Evolutionary conservation across 2,329 filamentous ascomycete species (phyloP).

Genomic region (Monosporascus ibericus): DNA sequence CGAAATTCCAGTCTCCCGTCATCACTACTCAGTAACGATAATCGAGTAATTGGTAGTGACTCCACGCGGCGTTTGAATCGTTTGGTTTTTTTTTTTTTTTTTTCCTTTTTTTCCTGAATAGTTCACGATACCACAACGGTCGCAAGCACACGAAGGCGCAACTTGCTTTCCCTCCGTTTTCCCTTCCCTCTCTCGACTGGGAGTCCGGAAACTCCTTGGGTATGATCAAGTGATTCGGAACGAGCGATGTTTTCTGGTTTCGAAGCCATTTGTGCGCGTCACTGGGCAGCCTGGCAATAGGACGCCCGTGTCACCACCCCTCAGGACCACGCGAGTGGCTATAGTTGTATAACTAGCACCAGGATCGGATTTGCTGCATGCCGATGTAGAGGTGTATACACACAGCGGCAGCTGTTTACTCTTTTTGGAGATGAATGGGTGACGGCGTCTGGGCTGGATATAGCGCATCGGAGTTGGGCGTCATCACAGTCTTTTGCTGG

Average conservation of each 20-base stretch:
- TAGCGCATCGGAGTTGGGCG: not conserved
- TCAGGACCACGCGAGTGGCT: not conserved
- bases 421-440: not conserved
- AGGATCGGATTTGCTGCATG: not conserved
- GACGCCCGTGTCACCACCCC: not conserved
- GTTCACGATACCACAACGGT: conserved; percentile 19
- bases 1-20: conserved; percentile 3
- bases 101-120: not conserved
- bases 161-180: conserved; percentile 14
- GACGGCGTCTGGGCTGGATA: not conserved
- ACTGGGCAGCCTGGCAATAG: not conserved
- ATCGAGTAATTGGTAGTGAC: conserved; percentile 3
- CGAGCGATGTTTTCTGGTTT: not conserved
- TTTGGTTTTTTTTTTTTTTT: not conserved
- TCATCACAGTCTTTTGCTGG: not conserved
- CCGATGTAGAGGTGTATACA: not conserved
- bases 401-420: not conserved
- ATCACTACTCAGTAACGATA: not conserved
- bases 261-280: not conserved
- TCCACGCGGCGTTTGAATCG: conserved; percentile 1
- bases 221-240: not conserved
- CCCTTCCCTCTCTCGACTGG: not conserved
- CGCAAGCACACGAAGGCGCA: conserved; percentile 26
- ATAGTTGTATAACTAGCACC: not conserved
- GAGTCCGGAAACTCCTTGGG: not conserved